Conservation (phyloP, 1,139 yeast genomes). For the Magnusiomyces suaveolens region DNA sequence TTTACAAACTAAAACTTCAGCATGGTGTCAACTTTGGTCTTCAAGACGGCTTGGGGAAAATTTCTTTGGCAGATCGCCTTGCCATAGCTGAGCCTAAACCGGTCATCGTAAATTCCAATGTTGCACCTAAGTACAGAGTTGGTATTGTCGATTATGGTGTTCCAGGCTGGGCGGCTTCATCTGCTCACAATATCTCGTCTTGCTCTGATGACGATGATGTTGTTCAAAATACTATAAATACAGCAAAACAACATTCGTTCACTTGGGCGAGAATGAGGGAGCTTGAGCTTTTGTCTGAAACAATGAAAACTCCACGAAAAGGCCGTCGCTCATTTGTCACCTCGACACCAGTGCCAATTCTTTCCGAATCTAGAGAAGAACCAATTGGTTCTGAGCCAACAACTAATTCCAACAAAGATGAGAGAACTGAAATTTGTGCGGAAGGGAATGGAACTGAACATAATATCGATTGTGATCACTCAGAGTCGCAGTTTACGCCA, state of each 20-base stretch:
- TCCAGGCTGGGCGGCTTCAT: slow-evolving; percentile 31
- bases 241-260: slow-evolving; percentile 35
- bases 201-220: slow-evolving; percentile 54
- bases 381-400: neutral
- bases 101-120: slow-evolving; percentile 5
- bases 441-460: neutral
- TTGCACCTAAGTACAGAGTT: slow-evolving; percentile 22
- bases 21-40: slow-evolving; percentile 60
- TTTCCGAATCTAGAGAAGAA: neutral
- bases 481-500: neutral
- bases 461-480: too few species aligned
- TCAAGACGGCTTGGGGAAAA: slow-evolving; percentile 18
- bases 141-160: slow-evolving; percentile 30
- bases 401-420: neutral
- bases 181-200: slow-evolving; percentile 35
- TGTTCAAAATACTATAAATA: slow-evolving; percentile 33
- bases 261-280: slow-evolving; percentile 51
- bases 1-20: slow-evolving; percentile 56
- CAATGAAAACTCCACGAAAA: neutral
- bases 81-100: neutral
- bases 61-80: slow-evolving; percentile 20
- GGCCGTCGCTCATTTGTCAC: slow-evolving; percentile 7
- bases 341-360: neutral
- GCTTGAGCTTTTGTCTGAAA: slow-evolving; percentile 38
- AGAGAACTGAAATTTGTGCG: neutral